These are phyloP conservation scores for Calocera viscosa DNA, from an alignment of 768 basidiomycete species.

Conservation along the genomic window DNA sequence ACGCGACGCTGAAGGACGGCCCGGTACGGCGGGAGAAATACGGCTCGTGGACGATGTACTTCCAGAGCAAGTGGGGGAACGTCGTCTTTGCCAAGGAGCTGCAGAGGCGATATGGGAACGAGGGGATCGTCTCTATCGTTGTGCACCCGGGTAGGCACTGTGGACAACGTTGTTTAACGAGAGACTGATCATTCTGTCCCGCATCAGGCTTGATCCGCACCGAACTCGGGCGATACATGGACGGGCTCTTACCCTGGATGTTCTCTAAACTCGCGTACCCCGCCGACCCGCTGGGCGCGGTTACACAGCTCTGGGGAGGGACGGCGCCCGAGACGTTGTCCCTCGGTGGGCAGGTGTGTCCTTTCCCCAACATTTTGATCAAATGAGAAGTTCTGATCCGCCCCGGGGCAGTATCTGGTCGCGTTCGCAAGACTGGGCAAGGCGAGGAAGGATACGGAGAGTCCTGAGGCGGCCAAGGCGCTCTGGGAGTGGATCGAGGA, in stretches of 20 bases:
- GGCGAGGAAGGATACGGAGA: background rate
- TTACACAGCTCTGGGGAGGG: slow-evolving; percentile 24
- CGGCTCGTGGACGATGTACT: background rate
- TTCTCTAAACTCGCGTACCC: background rate
- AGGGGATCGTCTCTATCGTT: background rate
- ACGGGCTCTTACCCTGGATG: background rate
- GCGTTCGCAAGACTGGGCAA: background rate
- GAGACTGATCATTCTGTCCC: too few species aligned
- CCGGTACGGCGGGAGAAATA: background rate
- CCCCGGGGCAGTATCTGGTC: background rate
- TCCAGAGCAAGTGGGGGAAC: slow-evolving; percentile 11
- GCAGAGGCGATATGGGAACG: background rate
- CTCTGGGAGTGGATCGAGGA: slow-evolving; percentile 1
- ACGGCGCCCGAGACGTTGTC: slow-evolving; percentile 20
- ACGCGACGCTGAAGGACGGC: background rate
- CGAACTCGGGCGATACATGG: background rate
- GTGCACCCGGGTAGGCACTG: background rate
- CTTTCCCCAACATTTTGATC: background rate
- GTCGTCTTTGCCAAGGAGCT: slow-evolving; percentile 2
- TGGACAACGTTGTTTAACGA: too few species aligned
- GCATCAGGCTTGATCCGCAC: background rate
- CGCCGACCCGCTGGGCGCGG: slow-evolving; percentile 16
- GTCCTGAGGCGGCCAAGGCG: background rate
- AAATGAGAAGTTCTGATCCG: background rate
- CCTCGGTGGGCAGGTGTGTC: slow-evolving; percentile 21